Conservation (phyloP, 352 stramenopile species). For the Thalassiosira gravida region DNA sequence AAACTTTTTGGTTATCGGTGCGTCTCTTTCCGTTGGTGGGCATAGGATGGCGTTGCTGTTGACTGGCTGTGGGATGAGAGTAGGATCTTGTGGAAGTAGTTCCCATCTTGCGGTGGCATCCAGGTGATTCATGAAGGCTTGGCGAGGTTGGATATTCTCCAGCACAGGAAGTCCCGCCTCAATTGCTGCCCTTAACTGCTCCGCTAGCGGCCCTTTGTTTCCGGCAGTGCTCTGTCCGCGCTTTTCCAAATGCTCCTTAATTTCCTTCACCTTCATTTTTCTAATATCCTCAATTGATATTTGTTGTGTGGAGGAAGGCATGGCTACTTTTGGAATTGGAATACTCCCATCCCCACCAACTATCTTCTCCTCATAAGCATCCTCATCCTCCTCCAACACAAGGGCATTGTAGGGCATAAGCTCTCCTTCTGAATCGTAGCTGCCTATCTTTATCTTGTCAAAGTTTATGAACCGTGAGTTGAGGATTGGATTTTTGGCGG, state of each 20-base stretch:
- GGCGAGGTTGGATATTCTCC: not conserved
- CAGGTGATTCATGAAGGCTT: conserved; percentile 21
- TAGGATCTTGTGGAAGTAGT: conserved; percentile 6
- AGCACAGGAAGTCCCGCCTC: not conserved
- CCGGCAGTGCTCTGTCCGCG: not conserved
- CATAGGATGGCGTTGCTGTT: conserved; percentile 27
- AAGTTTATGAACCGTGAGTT: conserved; percentile 25
- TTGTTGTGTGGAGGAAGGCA: not conserved
- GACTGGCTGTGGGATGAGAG: conserved; percentile 22
- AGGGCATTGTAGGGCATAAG: no score
- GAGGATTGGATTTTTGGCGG: no score
- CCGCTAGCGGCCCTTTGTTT: not conserved
- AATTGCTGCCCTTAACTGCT: not conserved
- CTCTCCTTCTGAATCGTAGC: conserved; percentile 24
- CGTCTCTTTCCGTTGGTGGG: conserved; percentile 6
- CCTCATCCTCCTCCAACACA: no score
- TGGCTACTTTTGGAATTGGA: not conserved
- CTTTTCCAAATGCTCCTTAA: not conserved
- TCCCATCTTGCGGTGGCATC: conserved; percentile 28
- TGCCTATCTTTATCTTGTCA: conserved; percentile 4
- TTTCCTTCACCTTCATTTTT: not conserved
- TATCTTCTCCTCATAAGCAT: no score
- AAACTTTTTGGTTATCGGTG: not conserved
- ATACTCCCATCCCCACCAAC: no score
- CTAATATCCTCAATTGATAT: not conserved